Evolutionary conservation across 176 grass and related monocot genomes (phyloP).

Genomic region (Guadua angustifolia): DNA sequence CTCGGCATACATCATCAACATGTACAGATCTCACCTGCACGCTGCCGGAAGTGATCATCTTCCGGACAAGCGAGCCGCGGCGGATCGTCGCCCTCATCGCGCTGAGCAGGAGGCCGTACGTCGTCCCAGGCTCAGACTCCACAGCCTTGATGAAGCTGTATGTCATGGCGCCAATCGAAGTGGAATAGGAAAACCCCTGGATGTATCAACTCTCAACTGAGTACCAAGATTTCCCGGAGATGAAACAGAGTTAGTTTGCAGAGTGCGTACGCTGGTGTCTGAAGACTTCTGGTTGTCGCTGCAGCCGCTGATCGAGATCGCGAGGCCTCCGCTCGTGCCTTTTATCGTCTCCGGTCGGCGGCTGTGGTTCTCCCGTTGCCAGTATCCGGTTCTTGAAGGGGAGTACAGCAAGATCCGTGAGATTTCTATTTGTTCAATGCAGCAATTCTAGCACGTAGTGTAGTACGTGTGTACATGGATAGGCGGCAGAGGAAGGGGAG

Average conservation of each 20-base stretch:
- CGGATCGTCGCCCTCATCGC: conserved; percentile 76
- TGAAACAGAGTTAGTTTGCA: not conserved
- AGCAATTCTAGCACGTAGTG: no score
- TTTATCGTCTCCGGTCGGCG: conserved; percentile 44
- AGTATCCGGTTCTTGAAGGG: conserved; percentile 61
- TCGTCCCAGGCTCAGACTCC: conserved; percentile 62
- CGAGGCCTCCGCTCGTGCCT: conserved; percentile 68
- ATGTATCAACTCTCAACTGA: not conserved
- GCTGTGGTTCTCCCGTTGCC: conserved; percentile 76
- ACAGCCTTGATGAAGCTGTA: conserved; percentile 83
- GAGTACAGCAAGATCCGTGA: no score
- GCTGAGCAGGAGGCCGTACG: conserved; percentile 72
- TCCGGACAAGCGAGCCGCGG: conserved; percentile 64
- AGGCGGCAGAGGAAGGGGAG: conserved; percentile 81
- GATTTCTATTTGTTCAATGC: no score
- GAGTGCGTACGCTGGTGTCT: conserved; percentile 32
- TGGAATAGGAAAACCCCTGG: conserved; percentile 53
- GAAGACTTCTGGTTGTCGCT: conserved; percentile 52
- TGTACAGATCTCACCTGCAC: conserved; percentile 55
- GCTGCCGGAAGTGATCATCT: conserved; percentile 49
- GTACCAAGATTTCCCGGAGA: not conserved
- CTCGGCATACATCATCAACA: no score
- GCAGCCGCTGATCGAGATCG: conserved; percentile 83
- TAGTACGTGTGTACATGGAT: conserved; percentile 43
- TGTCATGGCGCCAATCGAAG: conserved; percentile 82